Evolutionary conservation across 2,329 filamentous ascomycete species (phyloP).

Genomic region (Fonsecaea nubica): DNA sequence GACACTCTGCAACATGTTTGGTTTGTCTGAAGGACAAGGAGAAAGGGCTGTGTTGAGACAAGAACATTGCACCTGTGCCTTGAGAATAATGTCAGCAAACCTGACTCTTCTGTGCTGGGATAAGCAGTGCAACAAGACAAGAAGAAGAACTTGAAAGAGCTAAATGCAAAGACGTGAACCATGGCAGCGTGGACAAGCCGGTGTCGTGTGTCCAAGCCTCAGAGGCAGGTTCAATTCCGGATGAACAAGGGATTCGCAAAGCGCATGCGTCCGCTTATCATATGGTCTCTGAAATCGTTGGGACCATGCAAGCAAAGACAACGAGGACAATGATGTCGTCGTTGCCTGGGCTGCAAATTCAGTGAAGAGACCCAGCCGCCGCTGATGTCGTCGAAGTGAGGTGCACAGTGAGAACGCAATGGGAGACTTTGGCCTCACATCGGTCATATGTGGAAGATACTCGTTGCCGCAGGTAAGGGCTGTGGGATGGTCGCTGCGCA

Average conservation of each 20-base stretch:
- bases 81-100: conserved; percentile 6
- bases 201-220: neutral
- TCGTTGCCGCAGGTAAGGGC: neutral
- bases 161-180: neutral
- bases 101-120: neutral
- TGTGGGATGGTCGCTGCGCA: conserved; percentile 8
- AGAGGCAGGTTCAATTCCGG: conserved; percentile 2
- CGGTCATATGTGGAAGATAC: neutral
- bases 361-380: conserved; percentile 13
- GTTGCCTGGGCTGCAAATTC: neutral
- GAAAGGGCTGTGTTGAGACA: neutral
- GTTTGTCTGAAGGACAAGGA: neutral
- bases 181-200: neutral
- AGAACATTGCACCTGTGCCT: neutral
- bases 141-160: conserved; percentile 2
- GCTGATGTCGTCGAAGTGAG: conserved; percentile 14
- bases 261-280: neutral
- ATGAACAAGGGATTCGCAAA: neutral
- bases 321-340: conserved; percentile 2
- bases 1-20: conserved; percentile 5
- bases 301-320: neutral
- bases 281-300: neutral
- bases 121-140: conserved; percentile 10
- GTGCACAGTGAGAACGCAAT: conserved; percentile 8
- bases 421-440: neutral